These are phyloP conservation scores for Lentinus polychrous DNA, from an alignment of 1,284 basidiomycete species.

Conservation along the genomic window DNA sequence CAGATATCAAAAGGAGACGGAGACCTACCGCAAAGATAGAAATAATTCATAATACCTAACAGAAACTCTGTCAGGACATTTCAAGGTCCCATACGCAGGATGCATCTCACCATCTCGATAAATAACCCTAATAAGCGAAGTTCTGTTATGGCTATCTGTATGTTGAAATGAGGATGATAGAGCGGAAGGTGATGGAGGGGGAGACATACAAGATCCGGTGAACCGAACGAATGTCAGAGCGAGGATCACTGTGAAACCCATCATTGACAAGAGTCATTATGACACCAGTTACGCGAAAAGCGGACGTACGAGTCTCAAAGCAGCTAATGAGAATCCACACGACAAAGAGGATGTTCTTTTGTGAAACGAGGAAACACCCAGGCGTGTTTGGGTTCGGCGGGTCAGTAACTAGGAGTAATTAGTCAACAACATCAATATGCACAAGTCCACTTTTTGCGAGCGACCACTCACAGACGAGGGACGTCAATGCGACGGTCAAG, in stretches of 20 bases:
- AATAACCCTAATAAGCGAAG: conserved; percentile 5
- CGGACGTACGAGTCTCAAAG: conserved; percentile 7
- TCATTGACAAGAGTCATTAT: neutral
- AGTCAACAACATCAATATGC: neutral
- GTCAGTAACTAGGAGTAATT: neutral
- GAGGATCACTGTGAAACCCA: conserved; percentile 2
- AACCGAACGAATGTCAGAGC: conserved; percentile 5
- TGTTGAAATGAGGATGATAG: neutral
- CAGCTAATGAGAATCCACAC: conserved; percentile 4
- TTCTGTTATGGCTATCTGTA: neutral
- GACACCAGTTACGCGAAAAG: too few species aligned
- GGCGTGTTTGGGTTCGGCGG: conserved; percentile 2
- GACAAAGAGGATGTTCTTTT: conserved; percentile 8
- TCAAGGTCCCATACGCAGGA: neutral
- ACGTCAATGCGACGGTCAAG: conserved; percentile 5
- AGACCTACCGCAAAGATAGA: conserved; percentile 9
- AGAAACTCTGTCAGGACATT: neutral
- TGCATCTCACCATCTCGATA: conserved; percentile 7
- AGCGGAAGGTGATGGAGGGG: neutral
- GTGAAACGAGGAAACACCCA: conserved; percentile 4
- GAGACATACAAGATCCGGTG: neutral
- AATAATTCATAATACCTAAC: conserved; percentile 7
- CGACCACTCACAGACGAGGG: conserved; percentile 8
- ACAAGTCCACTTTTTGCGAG: too few species aligned
- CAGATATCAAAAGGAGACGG: neutral